Evolutionary conservation across 1,284 basidiomycete genomes (phyloP).

Genomic region (Leccinum pallidistipes): DNA sequence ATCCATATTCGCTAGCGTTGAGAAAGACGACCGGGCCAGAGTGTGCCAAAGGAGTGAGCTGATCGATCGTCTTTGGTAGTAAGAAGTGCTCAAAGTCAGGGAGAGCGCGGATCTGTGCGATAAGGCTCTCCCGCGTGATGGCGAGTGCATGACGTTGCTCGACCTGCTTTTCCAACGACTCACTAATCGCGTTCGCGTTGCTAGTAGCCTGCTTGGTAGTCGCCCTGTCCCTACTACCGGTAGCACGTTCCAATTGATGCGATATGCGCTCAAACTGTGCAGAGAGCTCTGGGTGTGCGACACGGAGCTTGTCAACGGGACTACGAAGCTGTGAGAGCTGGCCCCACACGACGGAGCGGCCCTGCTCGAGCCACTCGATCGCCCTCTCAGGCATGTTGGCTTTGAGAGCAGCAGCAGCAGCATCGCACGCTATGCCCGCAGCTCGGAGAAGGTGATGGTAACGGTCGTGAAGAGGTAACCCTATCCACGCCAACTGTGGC

Average conservation of each 20-base stretch:
- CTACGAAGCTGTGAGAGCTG: conserved; percentile 4
- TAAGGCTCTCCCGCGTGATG: not conserved
- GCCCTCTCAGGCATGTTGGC: not conserved
- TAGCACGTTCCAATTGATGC: conserved; percentile 1
- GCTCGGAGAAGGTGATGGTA: not conserved
- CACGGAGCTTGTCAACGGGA: not conserved
- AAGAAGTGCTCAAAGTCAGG: conserved; percentile 6
- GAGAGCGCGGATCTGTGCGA: not conserved
- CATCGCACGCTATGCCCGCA: not conserved
- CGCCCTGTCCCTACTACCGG: not conserved
- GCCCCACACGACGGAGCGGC: not conserved
- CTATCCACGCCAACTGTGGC: not conserved
- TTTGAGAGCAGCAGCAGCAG: not conserved
- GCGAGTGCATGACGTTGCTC: not conserved
- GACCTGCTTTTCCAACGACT: not conserved
- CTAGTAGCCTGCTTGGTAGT: too few species aligned
- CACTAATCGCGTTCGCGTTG: not conserved
- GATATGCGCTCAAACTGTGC: not conserved
- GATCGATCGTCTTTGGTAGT: not conserved
- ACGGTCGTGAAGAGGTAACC: not conserved
- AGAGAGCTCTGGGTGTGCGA: not conserved
- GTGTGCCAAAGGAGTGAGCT: not conserved
- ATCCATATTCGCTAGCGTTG: not conserved
- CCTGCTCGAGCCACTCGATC: not conserved
- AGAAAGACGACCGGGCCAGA: conserved; percentile 6